Evolutionary conservation across 1,139 yeast genomes (phyloP), one percentile per base, ranked within the genome.

Genomic region (Kurtzmaniella natalensis): DNA sequence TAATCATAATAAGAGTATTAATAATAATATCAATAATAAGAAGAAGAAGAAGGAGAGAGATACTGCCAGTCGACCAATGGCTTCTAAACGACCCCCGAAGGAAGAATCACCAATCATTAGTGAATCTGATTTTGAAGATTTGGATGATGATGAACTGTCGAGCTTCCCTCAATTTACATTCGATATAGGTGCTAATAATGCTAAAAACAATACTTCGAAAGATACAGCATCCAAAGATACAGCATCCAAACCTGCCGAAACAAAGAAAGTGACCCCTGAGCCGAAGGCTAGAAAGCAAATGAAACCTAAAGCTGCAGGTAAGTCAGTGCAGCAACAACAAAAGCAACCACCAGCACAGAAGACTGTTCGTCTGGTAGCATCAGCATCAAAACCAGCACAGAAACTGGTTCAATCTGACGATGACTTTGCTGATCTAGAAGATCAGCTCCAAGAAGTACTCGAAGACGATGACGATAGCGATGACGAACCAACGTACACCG

Each of bases 341-440:
- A 10, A n/a, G n/a, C 20, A 28, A 27, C 31, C 19, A 21, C 32
- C 16, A 13, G 24, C 31, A 19, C 25, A 27, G 11, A 27, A n/a
- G n/a, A n/a, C n/a, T n/a, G n/a, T n/a, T n/a, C n/a, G n/a, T n/a
- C n/a, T n/a, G n/a, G n/a, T n/a, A n/a, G n/a, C n/a, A n/a, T n/a
- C n/a, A n/a, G 8, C 25, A 7, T 19, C 21, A 19, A 19, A 7
- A 19, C 8, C 9, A 22, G 11, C 18, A 22, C 28, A 16, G 25
- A 25, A 31, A 32, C 27, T 30, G 20, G 31, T 28, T n/a, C 45
- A 38, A 13, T 46, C 40, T 37, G 69, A 60, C 28, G 73, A 68
- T 43, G 74, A 68, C 19, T 69, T 68, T 40, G 59, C 63, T 31
- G 73, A 67, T 39, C 52, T 69, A 25, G 75, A 69, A 40, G 67